Base-by-base conservation (phyloP, 1,139 yeast genomes). In the Scheffersomyces illinoinensis region DNA sequence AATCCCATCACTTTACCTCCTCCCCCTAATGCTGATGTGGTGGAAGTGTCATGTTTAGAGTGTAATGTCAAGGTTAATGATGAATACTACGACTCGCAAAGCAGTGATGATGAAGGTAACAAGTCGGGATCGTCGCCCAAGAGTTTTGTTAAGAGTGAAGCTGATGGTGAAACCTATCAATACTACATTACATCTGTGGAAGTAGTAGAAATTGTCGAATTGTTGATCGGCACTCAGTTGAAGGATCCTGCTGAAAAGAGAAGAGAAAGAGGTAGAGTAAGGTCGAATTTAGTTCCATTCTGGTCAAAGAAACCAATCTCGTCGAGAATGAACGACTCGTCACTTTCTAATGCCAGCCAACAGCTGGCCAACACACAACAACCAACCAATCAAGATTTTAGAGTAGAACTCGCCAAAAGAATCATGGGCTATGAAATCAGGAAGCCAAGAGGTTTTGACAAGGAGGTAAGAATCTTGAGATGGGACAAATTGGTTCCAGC, bases 391-490 rank as follows among this genome's bases (percentile, higher is more conserved):
- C 77, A 77, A 46, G 88, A 85, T 64, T 79, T 77, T 65, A 73
- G 87, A 63, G 72, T 78, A 46, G 89, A 85, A 65, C 75, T 87
- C 62, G 90, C 90, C 4, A 84, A 84, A 62, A 76, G 90, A 68
- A 86, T 87, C 48, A 86, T 86, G 89, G 82, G 83, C n/a, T 87
- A 87, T 68, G 86, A 84, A 61, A 76, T 78, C 23, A 78, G 90
- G 66, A 85, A 85, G 66, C 91, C 90, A 47, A 76, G 90, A 65
- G 90, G 90, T 0, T 86, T 87, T 68, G 90, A 86, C 67, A 87
- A 86, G 70, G 90, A 86, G 64, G 89, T 87, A 43, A 73, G 90
- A 56, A 86, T 87, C 52, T 72, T 87, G 62, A 77, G 82, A 59
- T 87, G 90, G 90, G 85, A 82, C 57, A 85, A 82, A 63, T 75